phyloP scores from a whole-genome alignment of 805 yeast genomes.

The Kazachstania martiniae region DNA sequence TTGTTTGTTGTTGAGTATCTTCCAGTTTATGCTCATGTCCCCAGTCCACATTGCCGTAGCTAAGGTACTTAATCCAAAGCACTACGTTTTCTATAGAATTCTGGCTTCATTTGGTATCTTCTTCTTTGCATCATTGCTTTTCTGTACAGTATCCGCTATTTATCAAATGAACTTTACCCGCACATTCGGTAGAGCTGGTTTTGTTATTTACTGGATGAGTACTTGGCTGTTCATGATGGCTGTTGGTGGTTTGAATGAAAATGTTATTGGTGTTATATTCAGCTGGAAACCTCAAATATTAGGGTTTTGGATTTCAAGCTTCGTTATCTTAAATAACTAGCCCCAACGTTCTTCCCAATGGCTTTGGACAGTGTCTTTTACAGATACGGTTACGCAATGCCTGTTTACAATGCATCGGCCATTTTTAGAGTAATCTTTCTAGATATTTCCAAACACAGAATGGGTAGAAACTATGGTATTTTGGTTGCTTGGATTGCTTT shows the following conservation, averaged over 20 bases:
- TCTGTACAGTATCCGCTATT: constrained; percentile 52
- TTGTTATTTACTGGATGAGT: constrained; percentile 64
- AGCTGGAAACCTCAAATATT: constrained; percentile 48
- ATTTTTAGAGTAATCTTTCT: constrained; percentile 49
- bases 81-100: constrained; percentile 44
- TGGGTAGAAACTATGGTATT: constrained; percentile 54
- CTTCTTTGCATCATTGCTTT: constrained; percentile 46
- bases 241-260: constrained; percentile 67
- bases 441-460: constrained; percentile 41
- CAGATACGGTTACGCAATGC: constrained; percentile 58
- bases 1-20: constrained; percentile 59
- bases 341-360: constrained; percentile 59
- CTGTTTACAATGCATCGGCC: constrained; percentile 56
- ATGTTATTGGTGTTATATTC: constrained; percentile 42
- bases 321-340: constrained; percentile 59
- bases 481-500: constrained; percentile 51
- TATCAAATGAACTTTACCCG: constrained; percentile 50
- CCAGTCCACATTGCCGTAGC: constrained; percentile 43
- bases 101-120: constrained; percentile 40
- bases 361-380: constrained; percentile 47
- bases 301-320: constrained; percentile 63
- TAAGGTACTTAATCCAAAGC: constrained; percentile 32
- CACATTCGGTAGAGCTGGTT: constrained; percentile 59
- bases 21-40: constrained; percentile 51
- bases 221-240: constrained; percentile 62